Conservation (phyloP, 768 basidiomycete genomes). For the Lentinus tigrinus region DNA sequence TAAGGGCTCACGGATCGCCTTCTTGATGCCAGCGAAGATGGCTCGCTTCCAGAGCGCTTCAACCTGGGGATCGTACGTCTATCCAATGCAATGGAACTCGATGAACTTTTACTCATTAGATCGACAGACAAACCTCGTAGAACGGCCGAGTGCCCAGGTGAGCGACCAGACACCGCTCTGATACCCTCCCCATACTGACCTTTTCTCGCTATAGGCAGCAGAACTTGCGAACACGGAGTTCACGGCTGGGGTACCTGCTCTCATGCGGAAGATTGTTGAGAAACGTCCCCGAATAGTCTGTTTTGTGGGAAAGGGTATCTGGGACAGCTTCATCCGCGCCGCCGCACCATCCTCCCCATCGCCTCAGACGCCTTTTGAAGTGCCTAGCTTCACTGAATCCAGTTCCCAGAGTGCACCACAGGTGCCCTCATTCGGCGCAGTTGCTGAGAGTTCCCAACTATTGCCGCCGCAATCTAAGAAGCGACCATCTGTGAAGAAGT, state of each 20-base stretch:
- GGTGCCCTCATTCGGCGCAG: no score
- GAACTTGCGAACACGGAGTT: conserved; percentile 57
- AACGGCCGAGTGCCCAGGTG: conserved; percentile 66
- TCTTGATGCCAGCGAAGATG: conserved; percentile 58
- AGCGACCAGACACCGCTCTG: conserved; percentile 5
- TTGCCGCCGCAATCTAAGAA: not conserved
- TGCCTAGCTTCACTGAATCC: no score
- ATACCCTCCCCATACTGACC: not conserved
- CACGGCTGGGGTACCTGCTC: conserved; percentile 47
- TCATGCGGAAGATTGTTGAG: conserved; percentile 58
- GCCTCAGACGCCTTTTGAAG: not conserved
- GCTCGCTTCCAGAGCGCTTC: conserved; percentile 54
- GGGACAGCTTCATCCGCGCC: conserved; percentile 38
- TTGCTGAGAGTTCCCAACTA: not conserved
- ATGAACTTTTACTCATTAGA: not conserved
- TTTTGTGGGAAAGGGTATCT: conserved; percentile 77
- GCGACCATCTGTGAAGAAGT: not conserved
- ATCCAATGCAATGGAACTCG: not conserved
- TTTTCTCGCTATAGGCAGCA: conserved; percentile 31
- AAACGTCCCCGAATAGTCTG: conserved; percentile 68
- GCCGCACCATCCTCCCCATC: not conserved
- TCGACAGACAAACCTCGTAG: conserved; percentile 71
- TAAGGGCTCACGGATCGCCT: conserved; percentile 57
- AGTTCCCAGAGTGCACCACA: no score
- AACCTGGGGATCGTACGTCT: conserved; percentile 64